Conservation (phyloP, 306 rosid genomes). For the Acmispon strigosus region DNA sequence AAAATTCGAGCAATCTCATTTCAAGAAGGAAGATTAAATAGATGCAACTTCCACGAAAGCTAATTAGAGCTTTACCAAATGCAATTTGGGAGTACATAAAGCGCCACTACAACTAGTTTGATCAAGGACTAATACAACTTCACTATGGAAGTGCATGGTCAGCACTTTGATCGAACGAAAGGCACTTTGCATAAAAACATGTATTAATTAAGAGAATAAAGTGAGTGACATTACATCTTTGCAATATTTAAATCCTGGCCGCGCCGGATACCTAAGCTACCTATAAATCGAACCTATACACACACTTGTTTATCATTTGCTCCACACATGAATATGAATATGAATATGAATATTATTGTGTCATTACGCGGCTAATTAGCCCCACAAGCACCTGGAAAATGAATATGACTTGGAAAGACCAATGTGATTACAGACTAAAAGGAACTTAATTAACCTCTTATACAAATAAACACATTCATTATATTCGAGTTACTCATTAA, state of each 20-base stretch:
- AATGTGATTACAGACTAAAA: background rate
- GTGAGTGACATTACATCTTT: constrained; percentile 21
- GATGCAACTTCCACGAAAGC: too few species aligned
- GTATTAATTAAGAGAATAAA: constrained; percentile 24
- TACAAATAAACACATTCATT: too few species aligned
- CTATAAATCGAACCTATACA: constrained; percentile 24
- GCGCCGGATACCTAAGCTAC: constrained; percentile 31
- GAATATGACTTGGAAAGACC: background rate
- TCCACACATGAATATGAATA: background rate
- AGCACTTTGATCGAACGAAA: constrained; percentile 10
- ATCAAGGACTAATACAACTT: constrained; percentile 16
- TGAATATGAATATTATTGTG: background rate
- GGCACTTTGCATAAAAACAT: constrained; percentile 18
- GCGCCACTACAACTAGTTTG: constrained; percentile 21
- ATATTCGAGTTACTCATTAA: too few species aligned
- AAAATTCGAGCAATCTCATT: too few species aligned
- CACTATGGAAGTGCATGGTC: background rate
- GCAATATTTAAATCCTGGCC: constrained; percentile 27
- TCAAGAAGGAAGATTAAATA: too few species aligned
- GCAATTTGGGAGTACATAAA: too few species aligned
- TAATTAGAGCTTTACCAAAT: too few species aligned
- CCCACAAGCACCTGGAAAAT: constrained; percentile 15
- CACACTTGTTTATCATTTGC: constrained; percentile 11
- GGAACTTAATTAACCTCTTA: too few species aligned
- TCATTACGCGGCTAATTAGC: background rate